Conservation (phyloP, 441 rosid genomes). For the Omphalea diandra region DNA sequence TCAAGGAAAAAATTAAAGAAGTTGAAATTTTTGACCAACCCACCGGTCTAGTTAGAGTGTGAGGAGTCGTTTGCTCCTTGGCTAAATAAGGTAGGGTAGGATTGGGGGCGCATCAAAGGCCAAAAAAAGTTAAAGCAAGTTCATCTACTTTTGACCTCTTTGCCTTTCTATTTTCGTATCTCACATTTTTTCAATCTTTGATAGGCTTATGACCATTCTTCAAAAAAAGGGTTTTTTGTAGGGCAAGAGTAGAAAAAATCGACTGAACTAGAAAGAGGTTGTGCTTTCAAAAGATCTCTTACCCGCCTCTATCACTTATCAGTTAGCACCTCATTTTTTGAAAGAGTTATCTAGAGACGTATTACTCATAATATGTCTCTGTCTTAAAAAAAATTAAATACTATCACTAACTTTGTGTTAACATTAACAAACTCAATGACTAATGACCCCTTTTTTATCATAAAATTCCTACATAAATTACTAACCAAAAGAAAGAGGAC, state of each 20-base stretch:
- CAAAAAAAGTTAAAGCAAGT: neutral
- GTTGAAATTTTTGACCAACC: conserved; percentile 26
- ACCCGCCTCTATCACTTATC: too few species aligned
- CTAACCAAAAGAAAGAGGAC: conserved; percentile 33
- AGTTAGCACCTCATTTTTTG: too few species aligned
- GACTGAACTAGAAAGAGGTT: neutral
- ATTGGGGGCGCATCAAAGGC: conserved; percentile 27
- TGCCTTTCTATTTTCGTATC: neutral
- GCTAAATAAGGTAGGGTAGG: conserved; percentile 24
- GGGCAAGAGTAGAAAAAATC: conserved; percentile 8
- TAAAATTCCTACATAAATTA: conserved; percentile 20
- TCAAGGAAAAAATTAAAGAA: too few species aligned
- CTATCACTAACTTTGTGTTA: conserved; percentile 13
- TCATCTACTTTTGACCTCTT: conserved; percentile 32
- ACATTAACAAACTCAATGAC: conserved; percentile 17
- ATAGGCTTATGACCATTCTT: neutral
- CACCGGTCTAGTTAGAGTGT: conserved; percentile 6
- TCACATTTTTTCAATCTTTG: neutral
- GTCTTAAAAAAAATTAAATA: conserved; percentile 10
- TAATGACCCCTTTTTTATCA: conserved; percentile 12
- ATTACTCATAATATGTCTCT: neutral
- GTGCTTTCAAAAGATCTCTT: neutral
- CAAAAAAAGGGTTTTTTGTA: neutral
- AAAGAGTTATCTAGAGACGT: too few species aligned
- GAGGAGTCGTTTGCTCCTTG: conserved; percentile 7